Evolutionary conservation across 345 rosid genomes (phyloP).

Genomic region (Brassica rapa): DNA sequence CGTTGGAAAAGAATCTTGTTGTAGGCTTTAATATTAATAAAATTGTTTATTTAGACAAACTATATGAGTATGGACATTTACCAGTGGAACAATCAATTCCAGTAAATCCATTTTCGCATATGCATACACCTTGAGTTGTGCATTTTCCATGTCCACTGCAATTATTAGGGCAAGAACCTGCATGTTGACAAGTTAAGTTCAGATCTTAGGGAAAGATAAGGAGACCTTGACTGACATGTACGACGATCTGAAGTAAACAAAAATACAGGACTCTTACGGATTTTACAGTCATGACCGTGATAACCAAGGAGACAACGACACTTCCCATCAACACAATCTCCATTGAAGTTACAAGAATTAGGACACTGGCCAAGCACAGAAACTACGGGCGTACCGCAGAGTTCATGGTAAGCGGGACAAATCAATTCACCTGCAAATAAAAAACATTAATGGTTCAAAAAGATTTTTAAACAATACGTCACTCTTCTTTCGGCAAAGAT

Average conservation of each 20-base stretch:
- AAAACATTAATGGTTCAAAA: constrained; percentile 22
- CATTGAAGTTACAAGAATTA: constrained; percentile 79
- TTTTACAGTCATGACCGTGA: constrained; percentile 83
- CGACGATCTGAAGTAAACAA: not conserved
- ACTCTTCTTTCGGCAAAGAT: not conserved
- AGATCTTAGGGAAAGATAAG: constrained; percentile 7
- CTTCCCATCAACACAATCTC: constrained; percentile 88
- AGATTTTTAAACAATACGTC: not conserved
- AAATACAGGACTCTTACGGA: constrained; percentile 56
- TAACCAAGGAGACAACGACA: constrained; percentile 90
- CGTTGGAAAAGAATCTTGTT: constrained; percentile 4
- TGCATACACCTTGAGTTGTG: constrained; percentile 70
- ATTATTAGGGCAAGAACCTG: constrained; percentile 87
- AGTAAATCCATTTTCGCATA: constrained; percentile 74
- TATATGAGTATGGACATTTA: constrained; percentile 26
- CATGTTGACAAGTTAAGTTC: constrained; percentile 18
- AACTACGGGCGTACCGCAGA: constrained; percentile 58
- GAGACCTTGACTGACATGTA: constrained; percentile 14
- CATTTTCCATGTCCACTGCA: constrained; percentile 86
- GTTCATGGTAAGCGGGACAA: constrained; percentile 93
- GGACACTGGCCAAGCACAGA: constrained; percentile 78
- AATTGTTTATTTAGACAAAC: not conserved
- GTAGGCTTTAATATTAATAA: not conserved
- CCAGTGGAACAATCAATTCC: constrained; percentile 98
- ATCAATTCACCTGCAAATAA: constrained; percentile 72